Evolutionary conservation across 805 yeast genomes (phyloP), one percentile per base, ranked within the genome.

Genomic region (Wickerhamiella alocasiicola): DNA sequence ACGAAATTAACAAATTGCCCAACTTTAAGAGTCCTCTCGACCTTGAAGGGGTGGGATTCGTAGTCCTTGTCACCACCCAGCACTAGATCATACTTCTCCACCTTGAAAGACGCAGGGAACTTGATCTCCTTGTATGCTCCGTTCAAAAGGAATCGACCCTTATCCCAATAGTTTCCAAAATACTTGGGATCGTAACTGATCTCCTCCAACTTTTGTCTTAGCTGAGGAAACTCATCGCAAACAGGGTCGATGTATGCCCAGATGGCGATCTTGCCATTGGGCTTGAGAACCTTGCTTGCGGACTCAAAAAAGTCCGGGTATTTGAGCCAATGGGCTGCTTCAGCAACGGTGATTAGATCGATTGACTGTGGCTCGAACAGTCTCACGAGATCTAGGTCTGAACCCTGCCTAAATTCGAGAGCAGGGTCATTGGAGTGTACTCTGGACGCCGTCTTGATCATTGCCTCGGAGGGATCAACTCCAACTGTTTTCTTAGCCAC

Each of bases 281-380:
- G 68, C 41, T 70, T 70, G 45, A 83, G 64, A 6, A 74, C 61
- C 4, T 72, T 53, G 25, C 62, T 60, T 2, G 70, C 65, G 43
- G 72, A 73, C 4, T 59, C 53, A 52, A 74, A 74, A 54, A 76
- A 78, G 30, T 51, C 50, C 0, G 62, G 61, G 47, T 72, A 78
- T 41, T 78, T 68, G 44, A 82, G 71, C 95, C 95, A 85, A 57
- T 85, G 96, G 16, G 71, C 74, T 43, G 88, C 78, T 55, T 85
- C 84, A 0, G 87, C 94, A 9, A 78, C 80, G 2, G 85, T 72
- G 12, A 83, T 62, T 50, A 83, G 45, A 53, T 81, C 93, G 11
- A 76, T 70, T 0, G 73, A 57, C n/a, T 54, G 53, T 25, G 53
- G 55, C 13, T 45, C 48, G 29, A 48, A 40, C 21, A 40, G 26